Evolutionary conservation across 2,329 filamentous ascomycete genomes (phyloP).

Genomic region (Paracoccidioides brasiliensis): DNA sequence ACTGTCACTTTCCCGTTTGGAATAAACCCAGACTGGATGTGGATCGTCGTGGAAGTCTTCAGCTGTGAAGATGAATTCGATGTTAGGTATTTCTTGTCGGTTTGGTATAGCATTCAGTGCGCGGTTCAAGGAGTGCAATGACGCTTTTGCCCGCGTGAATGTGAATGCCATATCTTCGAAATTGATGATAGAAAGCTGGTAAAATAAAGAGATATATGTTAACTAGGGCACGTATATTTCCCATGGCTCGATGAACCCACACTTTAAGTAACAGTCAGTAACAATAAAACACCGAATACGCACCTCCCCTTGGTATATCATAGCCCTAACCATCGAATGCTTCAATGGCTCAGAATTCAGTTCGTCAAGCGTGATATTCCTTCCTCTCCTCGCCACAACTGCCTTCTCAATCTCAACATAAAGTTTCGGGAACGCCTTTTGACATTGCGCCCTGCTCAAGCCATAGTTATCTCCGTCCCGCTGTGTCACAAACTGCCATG

Average conservation of each 20-base stretch:
- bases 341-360: constrained; percentile 21
- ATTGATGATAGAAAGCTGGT: constrained; percentile 26
- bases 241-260: too few species aligned
- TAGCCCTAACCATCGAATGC: constrained; percentile 26
- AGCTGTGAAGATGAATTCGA: constrained; percentile 38
- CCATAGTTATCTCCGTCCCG: constrained; percentile 27
- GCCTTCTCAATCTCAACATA: constrained; percentile 27
- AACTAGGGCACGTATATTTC: not conserved
- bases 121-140: constrained; percentile 36
- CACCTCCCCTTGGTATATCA: constrained; percentile 26
- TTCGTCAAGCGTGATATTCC: constrained; percentile 23
- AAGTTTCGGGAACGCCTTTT: constrained; percentile 29
- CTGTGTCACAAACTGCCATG: constrained; percentile 22
- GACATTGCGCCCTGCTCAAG: constrained; percentile 24
- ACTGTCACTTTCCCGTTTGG: constrained; percentile 26
- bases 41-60: constrained; percentile 31
- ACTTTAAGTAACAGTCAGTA: too few species aligned
- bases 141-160: constrained; percentile 28
- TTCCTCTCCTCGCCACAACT: constrained; percentile 12
- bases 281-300: constrained; percentile 5
- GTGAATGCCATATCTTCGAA: constrained; percentile 23
- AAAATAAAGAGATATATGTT: not conserved
- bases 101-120: constrained; percentile 31
- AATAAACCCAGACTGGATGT: constrained; percentile 33
- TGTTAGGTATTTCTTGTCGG: constrained; percentile 30